Conservation (phyloP, 352 stramenopile genomes). For the Phytophthora uliginosa region DNA sequence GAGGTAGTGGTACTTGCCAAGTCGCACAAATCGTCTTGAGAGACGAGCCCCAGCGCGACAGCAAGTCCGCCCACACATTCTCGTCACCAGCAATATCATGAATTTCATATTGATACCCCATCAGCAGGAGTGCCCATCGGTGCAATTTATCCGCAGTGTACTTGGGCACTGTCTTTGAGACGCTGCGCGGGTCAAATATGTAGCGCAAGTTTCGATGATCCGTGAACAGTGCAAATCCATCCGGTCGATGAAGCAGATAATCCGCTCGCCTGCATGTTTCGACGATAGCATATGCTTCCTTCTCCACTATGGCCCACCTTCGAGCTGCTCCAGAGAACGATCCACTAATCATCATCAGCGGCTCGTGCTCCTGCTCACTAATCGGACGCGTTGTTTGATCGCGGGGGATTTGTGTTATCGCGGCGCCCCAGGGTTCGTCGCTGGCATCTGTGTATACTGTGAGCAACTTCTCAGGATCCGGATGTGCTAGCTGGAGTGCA, state of each 20-base stretch:
- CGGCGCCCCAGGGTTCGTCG: not conserved
- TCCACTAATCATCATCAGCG: not conserved
- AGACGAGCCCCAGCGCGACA: conserved; percentile 11
- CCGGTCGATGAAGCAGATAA: not conserved
- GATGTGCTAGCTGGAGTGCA: conserved; percentile 3
- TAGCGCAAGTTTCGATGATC: not conserved
- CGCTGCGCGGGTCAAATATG: not conserved
- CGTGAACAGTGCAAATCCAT: not conserved
- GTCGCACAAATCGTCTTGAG: conserved; percentile 12
- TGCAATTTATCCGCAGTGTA: not conserved
- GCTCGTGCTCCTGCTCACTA: not conserved
- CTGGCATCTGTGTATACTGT: conserved; percentile 8
- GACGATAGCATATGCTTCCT: not conserved
- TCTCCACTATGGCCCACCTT: not conserved
- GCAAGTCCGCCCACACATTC: conserved; percentile 18
- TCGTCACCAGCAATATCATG: conserved; percentile 17
- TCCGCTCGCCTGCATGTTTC: not conserved
- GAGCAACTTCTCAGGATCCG: not conserved
- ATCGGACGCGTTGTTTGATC: no score
- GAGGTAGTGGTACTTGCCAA: conserved; percentile 2
- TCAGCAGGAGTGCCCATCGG: not conserved
- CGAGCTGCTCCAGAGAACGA: not conserved
- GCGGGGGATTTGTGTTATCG: no score
- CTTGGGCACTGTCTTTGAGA: not conserved
- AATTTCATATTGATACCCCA: conserved; percentile 23